Percentiles rank a stretch among this genome's conserved stretches.
These are phyloP conservation scores for Alternaria incomplexa DNA, from an alignment of 2,329 filamentous ascomycete genomes.

Conservation along the genomic window DNA sequence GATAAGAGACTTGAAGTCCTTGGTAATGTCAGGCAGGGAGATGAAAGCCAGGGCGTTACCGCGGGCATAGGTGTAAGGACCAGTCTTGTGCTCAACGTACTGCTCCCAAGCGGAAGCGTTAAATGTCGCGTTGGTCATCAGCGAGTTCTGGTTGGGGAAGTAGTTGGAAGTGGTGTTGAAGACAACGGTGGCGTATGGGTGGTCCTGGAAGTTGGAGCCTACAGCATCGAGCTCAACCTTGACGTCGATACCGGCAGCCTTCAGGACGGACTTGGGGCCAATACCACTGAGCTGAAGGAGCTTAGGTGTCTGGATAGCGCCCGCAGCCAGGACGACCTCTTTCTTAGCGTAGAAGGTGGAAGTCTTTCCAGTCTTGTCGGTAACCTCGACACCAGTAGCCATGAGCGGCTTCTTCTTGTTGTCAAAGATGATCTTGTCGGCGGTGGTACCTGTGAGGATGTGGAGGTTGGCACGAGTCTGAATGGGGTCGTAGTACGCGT, in stretches of 20 bases:
- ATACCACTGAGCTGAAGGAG: slow-evolving; percentile 49
- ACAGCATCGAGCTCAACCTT: slow-evolving; percentile 38
- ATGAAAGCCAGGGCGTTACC: slow-evolving; percentile 35
- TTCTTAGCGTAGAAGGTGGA: slow-evolving; percentile 31
- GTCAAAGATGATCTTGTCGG: slow-evolving; percentile 29
- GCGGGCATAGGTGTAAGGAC: slow-evolving; percentile 35
- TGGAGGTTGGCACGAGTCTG: slow-evolving; percentile 31
- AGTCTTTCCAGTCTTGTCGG: slow-evolving; percentile 9
- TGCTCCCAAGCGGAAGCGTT: slow-evolving; percentile 39
- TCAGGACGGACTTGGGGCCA: slow-evolving; percentile 36
- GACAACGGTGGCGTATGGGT: slow-evolving; percentile 27
- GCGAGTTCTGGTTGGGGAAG: slow-evolving; percentile 31
- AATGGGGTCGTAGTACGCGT: slow-evolving; percentile 41
- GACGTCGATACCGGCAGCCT: slow-evolving; percentile 35
- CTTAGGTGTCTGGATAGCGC: slow-evolving; percentile 63
- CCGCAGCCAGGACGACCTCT: slow-evolving; percentile 67
- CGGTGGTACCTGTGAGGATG: slow-evolving; percentile 30
- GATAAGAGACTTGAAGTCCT: slow-evolving; percentile 12
- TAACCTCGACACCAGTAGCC: slow-evolving; percentile 28
- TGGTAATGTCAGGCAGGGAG: slow-evolving; percentile 32
- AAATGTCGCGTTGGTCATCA: slow-evolving; percentile 41
- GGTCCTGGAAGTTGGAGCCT: slow-evolving; percentile 46
- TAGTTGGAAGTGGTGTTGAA: slow-evolving; percentile 30
- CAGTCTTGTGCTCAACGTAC: slow-evolving; percentile 41
- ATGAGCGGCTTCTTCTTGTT: slow-evolving; percentile 16